Base-by-base conservation (phyloP, 108 stramenopile genomes). In the Pseudonitzschia multiseries region DNA sequence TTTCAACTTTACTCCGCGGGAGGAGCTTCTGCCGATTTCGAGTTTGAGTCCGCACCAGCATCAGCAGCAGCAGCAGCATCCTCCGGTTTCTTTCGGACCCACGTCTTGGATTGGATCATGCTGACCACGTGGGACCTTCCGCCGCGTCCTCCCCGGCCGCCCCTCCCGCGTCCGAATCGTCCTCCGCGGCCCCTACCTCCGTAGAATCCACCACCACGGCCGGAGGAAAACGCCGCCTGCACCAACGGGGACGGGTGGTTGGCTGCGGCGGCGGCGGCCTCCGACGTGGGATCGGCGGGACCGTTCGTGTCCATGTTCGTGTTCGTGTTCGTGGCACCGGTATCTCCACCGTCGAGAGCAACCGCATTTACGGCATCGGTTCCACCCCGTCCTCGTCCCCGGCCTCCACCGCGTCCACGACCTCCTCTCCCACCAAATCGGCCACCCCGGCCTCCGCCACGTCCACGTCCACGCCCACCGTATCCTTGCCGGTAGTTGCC, bases 21-120 rank as follows among this genome's bases (percentile, higher is more conserved):
- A 24, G 51, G 43, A 31, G 42, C 42, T 9, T 42, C 42, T 42
- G 8, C 42, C 42, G 8, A 21, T n/a, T n/a, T n/a, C 53, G 53
- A 52, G 46, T 43, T 59, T 33, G 59, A 59, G 41, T 21, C 63
- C 62, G n/a, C n/a, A n/a, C n/a, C n/a, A n/a, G n/a, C n/a, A n/a
- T n/a, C n/a, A n/a, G 41, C n/a, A 13, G 42, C 50, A n/a, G 36
- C 68, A 18, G 63, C 82, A 27, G 60, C 78, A 29, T 74, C 81
- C 71, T 33, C 59, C 17, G 59, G 59, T 61, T 84, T 84, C 46
- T 84, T 78, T n/a, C 91, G 83, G 15, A 81, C 84, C 91, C 91
- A 92, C 21, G 85, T 88, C 63, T 89, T 92, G 40, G 91, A 82
- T 20, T 87, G 81, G 54, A 92, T 78, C 82, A 85, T 76, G 62